Conservation (phyloP, 345 rosid genomes). For the Euphorbia pulcherrima region DNA sequence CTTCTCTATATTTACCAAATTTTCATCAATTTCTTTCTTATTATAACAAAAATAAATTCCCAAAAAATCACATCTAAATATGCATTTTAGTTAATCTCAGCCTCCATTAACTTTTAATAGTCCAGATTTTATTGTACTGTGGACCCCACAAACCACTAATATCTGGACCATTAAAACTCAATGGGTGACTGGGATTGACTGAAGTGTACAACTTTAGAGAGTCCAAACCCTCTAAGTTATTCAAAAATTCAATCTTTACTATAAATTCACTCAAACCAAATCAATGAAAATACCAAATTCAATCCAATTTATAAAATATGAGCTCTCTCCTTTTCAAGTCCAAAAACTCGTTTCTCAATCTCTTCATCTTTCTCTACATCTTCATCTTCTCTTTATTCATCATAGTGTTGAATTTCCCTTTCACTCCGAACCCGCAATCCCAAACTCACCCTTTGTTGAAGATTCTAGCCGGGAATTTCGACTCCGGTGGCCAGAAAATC, state of each 20-base stretch:
- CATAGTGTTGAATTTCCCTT: slow-evolving; percentile 26
- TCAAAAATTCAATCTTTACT: neutral
- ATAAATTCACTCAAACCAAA: slow-evolving; percentile 7
- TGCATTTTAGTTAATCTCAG: too few relatives aligned
- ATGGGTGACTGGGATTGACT: too few relatives aligned
- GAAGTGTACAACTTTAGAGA: too few relatives aligned
- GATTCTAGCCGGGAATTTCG: slow-evolving; percentile 28
- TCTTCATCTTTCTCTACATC: slow-evolving; percentile 34
- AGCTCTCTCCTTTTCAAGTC: slow-evolving; percentile 25
- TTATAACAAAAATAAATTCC: neutral
- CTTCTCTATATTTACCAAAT: neutral
- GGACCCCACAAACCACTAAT: too few relatives aligned
- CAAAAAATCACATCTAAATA: neutral
- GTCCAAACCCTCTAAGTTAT: too few relatives aligned
- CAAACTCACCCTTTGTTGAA: slow-evolving; percentile 40
- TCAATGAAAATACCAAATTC: neutral
- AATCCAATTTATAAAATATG: slow-evolving; percentile 24
- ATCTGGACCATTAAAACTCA: too few relatives aligned
- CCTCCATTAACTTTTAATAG: too few relatives aligned
- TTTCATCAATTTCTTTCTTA: neutral
- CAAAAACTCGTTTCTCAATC: slow-evolving; percentile 27
- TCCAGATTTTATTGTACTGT: too few relatives aligned
- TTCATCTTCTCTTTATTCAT: slow-evolving; percentile 41
- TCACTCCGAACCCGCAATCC: slow-evolving; percentile 25
- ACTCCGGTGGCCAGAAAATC: slow-evolving; percentile 23